phyloP scores from a whole-genome alignment of 495 filamentous ascomycete genomes.

The Lasiosphaeria hispida region DNA sequence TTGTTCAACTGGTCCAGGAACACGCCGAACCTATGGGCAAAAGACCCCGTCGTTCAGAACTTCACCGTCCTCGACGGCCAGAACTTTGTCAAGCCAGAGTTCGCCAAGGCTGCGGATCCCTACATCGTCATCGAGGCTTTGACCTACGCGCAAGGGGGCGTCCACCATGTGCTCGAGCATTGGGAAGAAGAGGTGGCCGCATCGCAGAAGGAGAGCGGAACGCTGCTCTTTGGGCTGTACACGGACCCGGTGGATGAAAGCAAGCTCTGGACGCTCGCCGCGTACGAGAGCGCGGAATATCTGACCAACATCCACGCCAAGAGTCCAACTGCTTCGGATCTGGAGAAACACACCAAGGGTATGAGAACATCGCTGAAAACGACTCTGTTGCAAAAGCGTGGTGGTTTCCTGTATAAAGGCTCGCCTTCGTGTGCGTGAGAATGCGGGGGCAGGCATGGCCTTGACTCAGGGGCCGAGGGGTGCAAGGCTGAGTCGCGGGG shows the following conservation, averaged over 20 bases:
- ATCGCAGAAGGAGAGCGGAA: conserved; percentile 7
- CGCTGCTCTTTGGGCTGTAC: conserved; percentile 10
- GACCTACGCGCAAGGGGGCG: conserved; percentile 6
- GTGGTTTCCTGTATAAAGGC: conserved; percentile 15
- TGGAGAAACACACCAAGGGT: conserved; percentile 14
- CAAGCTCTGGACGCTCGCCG: conserved; percentile 6
- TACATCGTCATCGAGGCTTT: conserved; percentile 13
- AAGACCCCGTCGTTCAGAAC: conserved; percentile 12
- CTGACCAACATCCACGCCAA: conserved; percentile 7
- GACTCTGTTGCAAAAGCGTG: conserved; percentile 10
- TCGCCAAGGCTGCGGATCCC: conserved; percentile 13
- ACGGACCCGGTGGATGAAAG: conserved; percentile 9
- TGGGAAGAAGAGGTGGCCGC: conserved; percentile 13
- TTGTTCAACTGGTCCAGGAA: conserved; percentile 5
- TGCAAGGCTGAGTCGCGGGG: no score
- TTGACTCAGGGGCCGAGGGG: no score
- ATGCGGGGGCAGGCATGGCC: neutral
- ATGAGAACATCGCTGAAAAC: conserved; percentile 6
- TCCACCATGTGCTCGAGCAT: conserved; percentile 14
- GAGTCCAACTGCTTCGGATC: conserved; percentile 9
- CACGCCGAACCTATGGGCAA: conserved; percentile 8
- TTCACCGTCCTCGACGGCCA: conserved; percentile 8
- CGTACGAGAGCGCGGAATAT: conserved; percentile 16
- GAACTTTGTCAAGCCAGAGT: conserved; percentile 15
- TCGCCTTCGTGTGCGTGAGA: neutral